phyloP scores from a whole-genome alignment of 345 rosid genomes.

The Cardiospermum halicacabum region DNA sequence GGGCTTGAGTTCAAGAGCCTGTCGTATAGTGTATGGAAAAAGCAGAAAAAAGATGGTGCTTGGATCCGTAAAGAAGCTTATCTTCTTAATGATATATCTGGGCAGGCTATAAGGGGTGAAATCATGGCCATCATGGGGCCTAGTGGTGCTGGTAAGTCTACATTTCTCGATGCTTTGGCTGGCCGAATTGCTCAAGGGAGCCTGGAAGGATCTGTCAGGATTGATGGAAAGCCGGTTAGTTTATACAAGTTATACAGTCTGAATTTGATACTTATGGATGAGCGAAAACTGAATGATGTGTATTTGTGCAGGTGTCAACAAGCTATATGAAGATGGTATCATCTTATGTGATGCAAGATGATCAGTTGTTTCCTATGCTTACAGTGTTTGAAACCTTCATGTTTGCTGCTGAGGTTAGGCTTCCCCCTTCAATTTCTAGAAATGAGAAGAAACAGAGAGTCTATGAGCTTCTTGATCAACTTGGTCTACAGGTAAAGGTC shows the following conservation, averaged over 20 bases:
- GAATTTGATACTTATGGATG: not conserved
- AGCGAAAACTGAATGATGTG: not conserved
- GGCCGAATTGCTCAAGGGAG: slow-evolving; percentile 69
- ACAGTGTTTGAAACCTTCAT: slow-evolving; percentile 77
- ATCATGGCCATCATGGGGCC: slow-evolving; percentile 80
- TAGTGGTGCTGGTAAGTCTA: slow-evolving; percentile 90
- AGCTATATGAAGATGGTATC: slow-evolving; percentile 78
- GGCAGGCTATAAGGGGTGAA: slow-evolving; percentile 68
- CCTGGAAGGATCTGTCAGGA: slow-evolving; percentile 67
- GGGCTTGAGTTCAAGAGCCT: slow-evolving; percentile 57
- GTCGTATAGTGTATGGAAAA: slow-evolving; percentile 53
- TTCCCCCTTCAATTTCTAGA: slow-evolving; percentile 63
- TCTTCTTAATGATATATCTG: slow-evolving; percentile 68
- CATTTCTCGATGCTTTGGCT: slow-evolving; percentile 83
- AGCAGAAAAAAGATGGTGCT: slow-evolving; percentile 50
- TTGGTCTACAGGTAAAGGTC: slow-evolving; percentile 53
- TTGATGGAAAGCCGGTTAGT: slow-evolving; percentile 61
- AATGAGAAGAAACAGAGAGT: slow-evolving; percentile 68
- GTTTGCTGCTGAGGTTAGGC: slow-evolving; percentile 84
- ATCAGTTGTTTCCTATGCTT: slow-evolving; percentile 72
- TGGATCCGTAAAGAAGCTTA: slow-evolving; percentile 50
- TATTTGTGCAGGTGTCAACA: slow-evolving; percentile 41
- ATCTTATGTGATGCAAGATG: slow-evolving; percentile 92
- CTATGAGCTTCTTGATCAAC: slow-evolving; percentile 56
- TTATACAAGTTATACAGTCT: not conserved